Percentiles rank a stretch among this genome's conserved stretches.
Evolutionary conservation across 768 basidiomycete genomes (phyloP).

Genomic region (Trametopsis cervina): DNA sequence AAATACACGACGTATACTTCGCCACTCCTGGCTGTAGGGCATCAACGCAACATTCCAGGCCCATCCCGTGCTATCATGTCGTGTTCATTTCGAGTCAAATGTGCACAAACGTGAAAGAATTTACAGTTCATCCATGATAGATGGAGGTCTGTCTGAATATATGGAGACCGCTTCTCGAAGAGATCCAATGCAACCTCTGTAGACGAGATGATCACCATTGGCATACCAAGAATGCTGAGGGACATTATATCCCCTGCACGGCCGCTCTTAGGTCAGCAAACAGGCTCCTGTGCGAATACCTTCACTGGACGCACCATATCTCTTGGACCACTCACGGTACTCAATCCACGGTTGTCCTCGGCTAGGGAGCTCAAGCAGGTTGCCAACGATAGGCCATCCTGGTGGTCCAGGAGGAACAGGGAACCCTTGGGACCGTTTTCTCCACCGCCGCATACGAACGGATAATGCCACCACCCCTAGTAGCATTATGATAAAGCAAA

Average conservation of each 20-base stretch:
- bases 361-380: conserved; percentile 17
- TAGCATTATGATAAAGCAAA: too few species aligned
- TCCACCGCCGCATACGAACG: neutral
- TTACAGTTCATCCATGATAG: conserved; percentile 2
- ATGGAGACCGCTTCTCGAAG: conserved; percentile 20
- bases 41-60: neutral
- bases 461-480: neutral
- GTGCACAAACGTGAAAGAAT: neutral
- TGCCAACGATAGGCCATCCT: conserved; percentile 19
- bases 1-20: conserved; percentile 7
- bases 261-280: neutral
- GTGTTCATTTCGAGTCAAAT: neutral
- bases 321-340: neutral
- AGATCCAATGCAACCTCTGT: conserved; percentile 17
- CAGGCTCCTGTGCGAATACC: neutral
- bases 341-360: conserved; percentile 1
- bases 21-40: conserved; percentile 1
- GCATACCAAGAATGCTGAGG: conserved; percentile 10
- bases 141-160: conserved; percentile 17
- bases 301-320: conserved; percentile 6
- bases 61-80: neutral
- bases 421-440: neutral
- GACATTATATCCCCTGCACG: conserved; percentile 10
- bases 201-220: conserved; percentile 20
- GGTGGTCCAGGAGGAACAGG: conserved; percentile 21